Evolutionary conservation across 768 basidiomycete species (phyloP), one percentile per base, ranked within the genome.

Genomic region (Amanita rubescens): DNA sequence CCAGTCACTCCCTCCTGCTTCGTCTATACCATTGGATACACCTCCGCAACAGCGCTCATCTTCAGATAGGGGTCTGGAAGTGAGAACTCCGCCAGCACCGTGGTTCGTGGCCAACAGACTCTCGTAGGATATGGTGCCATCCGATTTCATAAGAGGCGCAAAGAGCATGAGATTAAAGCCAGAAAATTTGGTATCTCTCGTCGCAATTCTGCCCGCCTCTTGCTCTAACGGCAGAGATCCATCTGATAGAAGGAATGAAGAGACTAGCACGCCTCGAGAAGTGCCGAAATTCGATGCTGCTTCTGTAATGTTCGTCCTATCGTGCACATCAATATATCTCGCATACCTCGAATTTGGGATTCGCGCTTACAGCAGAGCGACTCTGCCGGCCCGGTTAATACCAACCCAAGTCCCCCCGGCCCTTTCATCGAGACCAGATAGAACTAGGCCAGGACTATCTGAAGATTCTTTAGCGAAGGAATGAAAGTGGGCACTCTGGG

Each of bases 341-440:
- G 44, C 58, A 60, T 50, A 43, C 34, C 20, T 42, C 46, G 12
- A 25, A 53, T 55, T 54, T 49, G 52, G 45, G 44, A 55, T 27
- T 37, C 49, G 44, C 67, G 53, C 89, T 68, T 67, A 90, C 90
- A 91, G 63, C 49, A 92, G 64, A 11, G 86, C 87, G 51, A 90
- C 68, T 58, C 77, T 77, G 20, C 90, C 90, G 55, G 75, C 57
- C 55, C 77, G 76, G 63, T 67, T 81, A 53, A 90, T 67, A 11
- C 90, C 90, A 61, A 90, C 76, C 90, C 90, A 93, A 33, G 89
- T 87, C 41, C 90, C 90, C 37, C 88, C 88, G 2, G 82, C 89
- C 45, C 70, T 70, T 19, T 73, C 62, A 68, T 93, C 90, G 59
- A 83, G 77, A 45, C 90, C 90, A 2, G 88, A 91, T 51, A 93